A percentile compares a stretch with the other conserved stretches of the same genome.
Evolutionary conservation across 1,139 yeast genomes (phyloP).

Genomic region (Yamadazyma songkhlaensis): DNA sequence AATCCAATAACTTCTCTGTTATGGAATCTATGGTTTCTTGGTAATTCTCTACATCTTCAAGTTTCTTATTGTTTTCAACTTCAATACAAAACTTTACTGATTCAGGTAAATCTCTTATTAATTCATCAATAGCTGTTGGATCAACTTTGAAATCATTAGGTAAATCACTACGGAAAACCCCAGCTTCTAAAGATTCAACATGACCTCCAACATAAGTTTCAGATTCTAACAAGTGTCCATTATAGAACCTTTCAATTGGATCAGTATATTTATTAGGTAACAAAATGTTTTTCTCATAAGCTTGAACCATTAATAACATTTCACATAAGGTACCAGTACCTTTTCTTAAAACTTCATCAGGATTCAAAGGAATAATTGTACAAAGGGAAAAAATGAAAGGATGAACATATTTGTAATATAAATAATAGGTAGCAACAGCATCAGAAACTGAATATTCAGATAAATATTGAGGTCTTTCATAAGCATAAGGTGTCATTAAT

Average conservation of each 20-base stretch:
- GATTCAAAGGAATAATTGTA: conserved; percentile 91
- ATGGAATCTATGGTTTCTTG: conserved; percentile 69
- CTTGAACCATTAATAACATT: conserved; percentile 96
- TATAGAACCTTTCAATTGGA: conserved; percentile 87
- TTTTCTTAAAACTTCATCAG: conserved; percentile 92
- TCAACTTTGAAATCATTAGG: conserved; percentile 75
- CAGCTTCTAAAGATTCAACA: conserved; percentile 96
- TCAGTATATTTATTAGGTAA: conserved; percentile 93
- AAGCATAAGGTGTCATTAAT: conserved; percentile 96
- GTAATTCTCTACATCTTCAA: conserved; percentile 77
- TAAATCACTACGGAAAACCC: conserved; percentile 91
- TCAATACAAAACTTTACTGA: conserved; percentile 82
- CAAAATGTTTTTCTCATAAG: conserved; percentile 71
- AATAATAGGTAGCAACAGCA: conserved; percentile 97
- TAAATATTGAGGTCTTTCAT: conserved; percentile 84
- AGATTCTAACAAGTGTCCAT: conserved; percentile 89
- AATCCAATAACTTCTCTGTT: conserved; percentile 48
- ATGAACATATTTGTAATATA: conserved; percentile 94
- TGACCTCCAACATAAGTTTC: conserved; percentile 99
- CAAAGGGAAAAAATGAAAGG: conserved; percentile 96
- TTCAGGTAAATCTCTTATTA: conserved; percentile 66
- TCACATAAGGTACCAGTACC: conserved; percentile 99
- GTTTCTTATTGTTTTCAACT: conserved; percentile 70
- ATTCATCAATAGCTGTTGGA: conserved; percentile 78
- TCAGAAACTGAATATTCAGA: conserved; percentile 98